Evolutionary conservation across 1,284 basidiomycete species (phyloP), one percentile per base, ranked within the genome.

Genomic region (Cryptococcus sp.): DNA sequence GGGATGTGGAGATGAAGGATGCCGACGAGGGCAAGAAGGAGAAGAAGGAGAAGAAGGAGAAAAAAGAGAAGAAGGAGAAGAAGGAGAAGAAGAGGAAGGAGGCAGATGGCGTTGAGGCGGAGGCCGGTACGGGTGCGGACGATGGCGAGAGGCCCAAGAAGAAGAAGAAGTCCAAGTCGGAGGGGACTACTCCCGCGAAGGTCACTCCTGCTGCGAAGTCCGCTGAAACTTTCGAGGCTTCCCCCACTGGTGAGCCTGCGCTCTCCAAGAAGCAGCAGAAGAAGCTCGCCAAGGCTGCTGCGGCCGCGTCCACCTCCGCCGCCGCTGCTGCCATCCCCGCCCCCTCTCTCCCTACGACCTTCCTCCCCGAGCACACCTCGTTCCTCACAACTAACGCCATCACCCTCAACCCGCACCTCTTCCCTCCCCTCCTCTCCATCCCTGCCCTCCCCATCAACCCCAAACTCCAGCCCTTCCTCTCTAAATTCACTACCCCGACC

Each of bases 401-500:
- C 66, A 87, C 85, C 12, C 85, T 95, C 51, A 83, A 84, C 65
- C 78, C 71, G 57, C 73, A 79, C 2, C 71, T 77, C 38, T 80
- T 86, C 63, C 80, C 80, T 6, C 91, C 93, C n/a, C 80, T 92
- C 58, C 81, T 90, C 46, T 82, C 85, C 9, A 96, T 98, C 75
- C 78, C 82, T 46, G 81, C 92, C 1, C 80, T 84, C 4, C 79
- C 80, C 40, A 82, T 95, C 53, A 85, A 87, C 15, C 75, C 80
- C 4, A 78, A 81, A 13, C 81, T 94, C 23, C 82, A 80, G 56
- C 75, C 76, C 11, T 88, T 85, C 20, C 87, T 92, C 59, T 77
- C 76, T 56, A 78, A 81, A 9, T 99, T 95, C 80, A 83, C 86
- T 57, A 86, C 89, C 67, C 96, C 96, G 0, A 96, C 94, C 0